These are phyloP conservation scores for Calonectria pseudoturangicola DNA, from an alignment of 2,329 filamentous ascomycete genomes.

Conservation along the genomic window DNA sequence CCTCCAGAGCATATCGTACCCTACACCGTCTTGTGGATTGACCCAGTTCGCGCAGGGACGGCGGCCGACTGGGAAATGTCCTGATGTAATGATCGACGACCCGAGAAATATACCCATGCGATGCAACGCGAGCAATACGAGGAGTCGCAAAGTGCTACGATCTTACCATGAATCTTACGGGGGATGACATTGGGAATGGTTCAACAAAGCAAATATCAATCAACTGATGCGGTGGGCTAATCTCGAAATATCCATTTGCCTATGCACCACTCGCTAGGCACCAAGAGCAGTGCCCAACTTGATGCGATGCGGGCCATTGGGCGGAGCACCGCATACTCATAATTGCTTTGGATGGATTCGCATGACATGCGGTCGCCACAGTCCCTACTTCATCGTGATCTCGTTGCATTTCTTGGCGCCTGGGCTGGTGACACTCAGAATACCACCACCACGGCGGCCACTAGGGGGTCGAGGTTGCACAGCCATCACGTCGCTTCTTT, in stretches of 20 bases:
- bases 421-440: constrained; percentile 34
- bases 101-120: constrained; percentile 29
- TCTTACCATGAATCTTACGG: not conserved
- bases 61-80: constrained; percentile 10
- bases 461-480: constrained; percentile 46
- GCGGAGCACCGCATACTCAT: constrained; percentile 28
- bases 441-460: constrained; percentile 21
- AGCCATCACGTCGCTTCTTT: constrained; percentile 55
- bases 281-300: constrained; percentile 20
- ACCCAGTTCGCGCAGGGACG: constrained; percentile 19
- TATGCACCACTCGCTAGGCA: constrained; percentile 24
- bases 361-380: constrained; percentile 28
- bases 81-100: constrained; percentile 27
- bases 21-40: constrained; percentile 31
- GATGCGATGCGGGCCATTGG: constrained; percentile 26
- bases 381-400: constrained; percentile 36
- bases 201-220: constrained; percentile 27
- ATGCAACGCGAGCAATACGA: constrained; percentile 38
- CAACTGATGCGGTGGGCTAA: constrained; percentile 22
- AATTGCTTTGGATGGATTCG: constrained; percentile 37
- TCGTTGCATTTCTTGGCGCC: constrained; percentile 39
- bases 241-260: constrained; percentile 20
- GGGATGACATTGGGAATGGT: constrained; percentile 19
- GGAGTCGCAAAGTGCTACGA: constrained; percentile 7
- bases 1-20: constrained; percentile 30